Conservation (phyloP, 345 rosid species). For the Corchorus capsularis region DNA sequence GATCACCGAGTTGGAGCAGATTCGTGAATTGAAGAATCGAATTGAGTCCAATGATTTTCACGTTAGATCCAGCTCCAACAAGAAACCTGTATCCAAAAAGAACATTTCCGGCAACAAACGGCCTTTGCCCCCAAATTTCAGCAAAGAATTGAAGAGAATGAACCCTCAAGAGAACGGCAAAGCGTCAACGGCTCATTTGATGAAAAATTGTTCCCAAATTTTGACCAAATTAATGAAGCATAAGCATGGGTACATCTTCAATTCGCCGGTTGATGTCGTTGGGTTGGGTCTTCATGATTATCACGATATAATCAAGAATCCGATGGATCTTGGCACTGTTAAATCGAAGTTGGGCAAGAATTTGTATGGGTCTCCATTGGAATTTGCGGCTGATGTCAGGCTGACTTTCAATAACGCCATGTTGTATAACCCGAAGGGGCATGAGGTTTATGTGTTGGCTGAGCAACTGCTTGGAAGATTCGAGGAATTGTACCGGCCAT, state of each 20-base stretch:
- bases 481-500: conserved; percentile 49
- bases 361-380: conserved; percentile 50
- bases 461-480: conserved; percentile 53
- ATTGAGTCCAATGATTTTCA: conserved; percentile 44
- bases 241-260: conserved; percentile 60
- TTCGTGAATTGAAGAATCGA: conserved; percentile 59
- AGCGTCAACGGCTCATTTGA: conserved; percentile 25
- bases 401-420: conserved; percentile 75
- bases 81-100: conserved; percentile 38
- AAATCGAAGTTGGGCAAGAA: conserved; percentile 52
- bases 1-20: conserved; percentile 65
- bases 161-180: conserved; percentile 39
- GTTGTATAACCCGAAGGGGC: conserved; percentile 74
- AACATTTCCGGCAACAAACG: conserved; percentile 48
- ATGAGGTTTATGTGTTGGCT: conserved; percentile 60
- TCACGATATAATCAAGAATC: conserved; percentile 53
- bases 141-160: conserved; percentile 34
- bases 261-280: conserved; percentile 66
- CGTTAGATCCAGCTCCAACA: conserved; percentile 49
- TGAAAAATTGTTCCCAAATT: conserved; percentile 59
- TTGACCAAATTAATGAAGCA: conserved; percentile 74
- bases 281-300: conserved; percentile 67
- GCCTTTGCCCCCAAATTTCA: conserved; percentile 30
- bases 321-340: conserved; percentile 85
- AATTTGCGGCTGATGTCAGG: conserved; percentile 72